phyloP scores from a whole-genome alignment of 345 rosid genomes.

The Mangifera indica region DNA sequence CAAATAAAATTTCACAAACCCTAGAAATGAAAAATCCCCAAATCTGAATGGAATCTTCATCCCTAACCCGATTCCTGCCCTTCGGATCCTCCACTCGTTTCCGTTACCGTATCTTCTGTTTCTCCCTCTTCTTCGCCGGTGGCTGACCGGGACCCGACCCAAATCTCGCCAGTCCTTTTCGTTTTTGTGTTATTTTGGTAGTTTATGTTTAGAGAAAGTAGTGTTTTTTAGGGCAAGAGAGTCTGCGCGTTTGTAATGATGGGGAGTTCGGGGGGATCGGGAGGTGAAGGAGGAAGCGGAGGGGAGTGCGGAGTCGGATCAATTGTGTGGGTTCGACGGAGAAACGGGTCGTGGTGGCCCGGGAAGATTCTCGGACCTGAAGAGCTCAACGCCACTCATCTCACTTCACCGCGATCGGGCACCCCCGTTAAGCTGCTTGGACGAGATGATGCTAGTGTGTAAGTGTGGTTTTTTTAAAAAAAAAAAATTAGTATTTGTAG shows the following conservation, averaged over 20 bases:
- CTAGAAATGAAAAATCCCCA: conserved; percentile 47
- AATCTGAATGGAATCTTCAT: conserved; percentile 65
- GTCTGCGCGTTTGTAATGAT: conserved; percentile 17
- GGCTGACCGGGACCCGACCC: conserved; percentile 23
- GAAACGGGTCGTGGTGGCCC: conserved; percentile 99
- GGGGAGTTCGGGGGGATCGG: conserved; percentile 59
- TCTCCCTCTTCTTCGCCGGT: conserved; percentile 38
- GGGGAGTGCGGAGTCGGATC: conserved; percentile 64
- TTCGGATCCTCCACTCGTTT: conserved; percentile 32
- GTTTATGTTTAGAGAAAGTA: neutral
- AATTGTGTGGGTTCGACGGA: conserved; percentile 95
- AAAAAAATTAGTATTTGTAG: neutral
- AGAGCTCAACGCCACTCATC: conserved; percentile 71
- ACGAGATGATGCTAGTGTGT: conserved; percentile 99
- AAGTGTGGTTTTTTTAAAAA: conserved; percentile 34
- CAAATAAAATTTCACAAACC: conserved; percentile 23
- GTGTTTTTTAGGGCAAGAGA: neutral
- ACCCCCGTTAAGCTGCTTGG: conserved; percentile 99
- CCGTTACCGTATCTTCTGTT: conserved; percentile 41
- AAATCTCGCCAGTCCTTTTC: neutral
- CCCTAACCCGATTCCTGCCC: conserved; percentile 32
- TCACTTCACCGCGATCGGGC: conserved; percentile 87
- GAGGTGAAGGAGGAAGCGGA: conserved; percentile 42
- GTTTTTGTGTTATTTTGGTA: neutral
- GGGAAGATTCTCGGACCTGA: conserved; percentile 83